Evolutionary conservation across 768 basidiomycete genomes (phyloP).

Genomic region (Tephrocybe sp.): DNA sequence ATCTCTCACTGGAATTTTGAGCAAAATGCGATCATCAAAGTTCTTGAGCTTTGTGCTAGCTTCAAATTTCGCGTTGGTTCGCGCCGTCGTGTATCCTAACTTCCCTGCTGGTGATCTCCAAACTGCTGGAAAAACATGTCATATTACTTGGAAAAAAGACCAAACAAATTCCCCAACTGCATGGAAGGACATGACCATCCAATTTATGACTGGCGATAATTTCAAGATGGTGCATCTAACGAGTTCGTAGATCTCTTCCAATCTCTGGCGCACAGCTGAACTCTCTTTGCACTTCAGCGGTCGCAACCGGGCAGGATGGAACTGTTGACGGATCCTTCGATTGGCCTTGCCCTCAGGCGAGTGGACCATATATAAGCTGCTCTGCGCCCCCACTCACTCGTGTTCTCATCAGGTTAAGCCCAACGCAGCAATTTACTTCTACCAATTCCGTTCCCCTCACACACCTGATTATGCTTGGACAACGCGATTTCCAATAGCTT

Average conservation of each 20-base stretch:
- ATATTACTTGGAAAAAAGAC: constrained; percentile 64
- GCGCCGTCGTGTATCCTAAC: constrained; percentile 58
- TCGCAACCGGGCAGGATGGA: constrained; percentile 60
- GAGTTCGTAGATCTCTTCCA: constrained; percentile 42
- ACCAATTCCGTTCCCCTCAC: constrained; percentile 63
- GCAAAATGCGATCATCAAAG: constrained; percentile 2
- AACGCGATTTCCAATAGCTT: constrained; percentile 75
- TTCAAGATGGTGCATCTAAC: constrained; percentile 64
- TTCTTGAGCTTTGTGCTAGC: constrained; percentile 13
- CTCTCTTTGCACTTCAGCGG: constrained; percentile 41
- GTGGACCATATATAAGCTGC: neutral
- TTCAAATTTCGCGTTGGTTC: constrained; percentile 34
- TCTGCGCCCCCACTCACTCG: neutral
- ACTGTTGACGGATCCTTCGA: constrained; percentile 46
- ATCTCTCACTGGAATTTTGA: neutral
- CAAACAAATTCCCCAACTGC: constrained; percentile 41
- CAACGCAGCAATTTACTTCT: constrained; percentile 77
- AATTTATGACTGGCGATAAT: constrained; percentile 82
- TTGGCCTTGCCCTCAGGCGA: constrained; percentile 65
- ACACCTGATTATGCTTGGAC: constrained; percentile 59
- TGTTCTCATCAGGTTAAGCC: constrained; percentile 48
- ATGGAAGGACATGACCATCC: constrained; percentile 74
- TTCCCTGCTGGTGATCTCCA: constrained; percentile 60
- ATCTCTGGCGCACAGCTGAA: neutral
- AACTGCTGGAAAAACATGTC: constrained; percentile 56